Evolutionary conservation across 2,329 filamentous ascomycete genomes (phyloP), one percentile per base, ranked within the genome.

Genomic region (Nakataea oryzae): DNA sequence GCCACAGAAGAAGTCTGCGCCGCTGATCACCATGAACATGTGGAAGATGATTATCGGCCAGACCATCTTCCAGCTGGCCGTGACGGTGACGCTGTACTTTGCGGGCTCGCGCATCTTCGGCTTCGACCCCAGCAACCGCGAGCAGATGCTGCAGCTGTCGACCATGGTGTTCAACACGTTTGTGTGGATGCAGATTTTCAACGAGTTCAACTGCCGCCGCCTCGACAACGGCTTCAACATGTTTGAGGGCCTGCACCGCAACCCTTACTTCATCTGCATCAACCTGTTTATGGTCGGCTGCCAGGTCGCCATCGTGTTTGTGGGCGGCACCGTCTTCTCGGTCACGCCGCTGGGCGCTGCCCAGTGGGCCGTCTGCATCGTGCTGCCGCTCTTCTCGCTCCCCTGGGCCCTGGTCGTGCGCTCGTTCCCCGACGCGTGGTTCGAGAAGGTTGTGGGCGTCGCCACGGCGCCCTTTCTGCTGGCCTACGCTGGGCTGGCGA

Each of bases 31-130:
- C 0, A 78, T 88, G 32, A 93, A 88, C 30, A 97, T 97, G 93
- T 96, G 93, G 93, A 97, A 97, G 80, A 97, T 97, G 93, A 96
- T 97, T 65, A 82, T 96, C 56, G 93, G 92, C 2, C 91, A 97
- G 73, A 86, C 91, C 3, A 81, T 96, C 62, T 97, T 95, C 74
- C 92, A 97, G 73, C 83, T 97, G 6, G 84, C 87, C 30, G 81
- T 85, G 57, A 85, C 91, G 0, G 87, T 96, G 67, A 80, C 93
- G 64, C 81, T 96, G 29, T 92, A 93, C 74, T 91, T 90, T 68
- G 88, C 79, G 1, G 86, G 87, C 27, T 71, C 76, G 28, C 73
- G 69, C 0, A 85, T 91, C 17, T 75, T 91, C n/a, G 76, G 76
- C 9, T 86, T 87, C 67, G 71, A 80, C n/a, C 74, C 75, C 54